Evolutionary conservation across 768 basidiomycete species (phyloP).

Genomic region (Sistotremastrum niveocremeum): DNA sequence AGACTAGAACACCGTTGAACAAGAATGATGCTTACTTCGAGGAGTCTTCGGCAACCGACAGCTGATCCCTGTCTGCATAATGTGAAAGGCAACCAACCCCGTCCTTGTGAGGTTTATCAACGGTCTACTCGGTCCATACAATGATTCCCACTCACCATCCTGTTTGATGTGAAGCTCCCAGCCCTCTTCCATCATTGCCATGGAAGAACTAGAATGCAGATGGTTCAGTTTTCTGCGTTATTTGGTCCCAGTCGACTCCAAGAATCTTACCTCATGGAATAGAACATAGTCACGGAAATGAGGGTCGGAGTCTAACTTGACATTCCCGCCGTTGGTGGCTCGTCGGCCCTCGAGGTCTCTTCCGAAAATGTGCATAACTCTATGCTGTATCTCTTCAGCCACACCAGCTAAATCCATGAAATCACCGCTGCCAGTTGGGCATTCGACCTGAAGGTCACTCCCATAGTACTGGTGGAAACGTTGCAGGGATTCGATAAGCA

Average conservation of each 20-base stretch:
- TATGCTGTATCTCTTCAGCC: conserved; percentile 96
- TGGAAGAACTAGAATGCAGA: conserved; percentile 67
- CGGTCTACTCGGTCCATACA: not conserved
- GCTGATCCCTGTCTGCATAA: conserved; percentile 77
- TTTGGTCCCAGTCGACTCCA: not conserved
- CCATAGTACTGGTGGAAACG: conserved; percentile 98
- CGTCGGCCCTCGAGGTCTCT: conserved; percentile 76
- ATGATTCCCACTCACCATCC: conserved; percentile 56
- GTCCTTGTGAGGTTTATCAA: conserved; percentile 36
- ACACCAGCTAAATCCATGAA: conserved; percentile 91
- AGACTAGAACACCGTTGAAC: not conserved
- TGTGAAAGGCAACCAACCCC: conserved; percentile 81
- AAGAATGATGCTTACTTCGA: conserved; percentile 45
- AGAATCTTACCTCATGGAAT: conserved; percentile 73
- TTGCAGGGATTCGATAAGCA: conserved; percentile 92
- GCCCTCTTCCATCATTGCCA: conserved; percentile 79
- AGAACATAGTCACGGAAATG: conserved; percentile 94
- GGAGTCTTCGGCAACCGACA: conserved; percentile 92
- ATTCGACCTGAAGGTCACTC: conserved; percentile 78
- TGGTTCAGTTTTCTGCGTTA: not conserved
- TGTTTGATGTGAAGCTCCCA: conserved; percentile 97
- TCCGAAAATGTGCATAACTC: conserved; percentile 98
- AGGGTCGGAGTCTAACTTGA: conserved; percentile 79
- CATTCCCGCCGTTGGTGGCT: conserved; percentile 84
- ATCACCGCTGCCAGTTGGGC: conserved; percentile 94